Evolutionary conservation across 257 asterid species (phyloP), one percentile per base, ranked within the genome.

Genomic region (Petunia secreta): DNA sequence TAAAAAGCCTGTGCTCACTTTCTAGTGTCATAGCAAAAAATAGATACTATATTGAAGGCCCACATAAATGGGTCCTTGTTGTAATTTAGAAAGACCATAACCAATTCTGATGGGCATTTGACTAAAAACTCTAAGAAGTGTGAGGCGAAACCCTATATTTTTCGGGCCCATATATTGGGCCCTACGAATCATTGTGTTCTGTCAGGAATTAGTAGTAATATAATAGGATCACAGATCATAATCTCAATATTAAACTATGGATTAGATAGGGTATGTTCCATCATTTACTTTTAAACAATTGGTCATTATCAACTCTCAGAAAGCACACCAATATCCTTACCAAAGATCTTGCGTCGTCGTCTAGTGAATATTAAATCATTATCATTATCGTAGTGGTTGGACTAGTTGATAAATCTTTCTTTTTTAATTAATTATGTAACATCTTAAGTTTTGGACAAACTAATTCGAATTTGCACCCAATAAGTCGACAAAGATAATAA

Each of bases 171-270:
- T 38, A 5, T 67, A 43, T 9, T 41, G 5, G 76, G 41, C 9
- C 76, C 76, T 16, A 69, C 76, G 46, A 69, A 69, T 69, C 76
- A 69, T 69, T 69, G 76, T 68, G 57, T 44, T 68, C 2, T 68
- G 8, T 68, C 5, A 9, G 76, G 58, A 44, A 68, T 68, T 69
- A 46, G 40, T 66, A 25, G 25, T 43, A 44, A 50, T 41, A 67
- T 67, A 67, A 73, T 73, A 73, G 6, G 14, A 73, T 73, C 46
- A 73, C 46, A 73, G 63, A 50, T 73, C 78, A 73, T 73, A 34
- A 50, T 50, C 78, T 73, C 46, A 50, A 73, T 50, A 73, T 50
- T 73, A 73, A 73, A 73, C 46, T 6, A 73, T 73, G 62, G 77
- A 73, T 73, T 73, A 50, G 62, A 48, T 48, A 73, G 59, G 77